These are phyloP conservation scores for Aspergillus ostianus DNA, from an alignment of 495 filamentous ascomycete genomes.

Conservation along the genomic window DNA sequence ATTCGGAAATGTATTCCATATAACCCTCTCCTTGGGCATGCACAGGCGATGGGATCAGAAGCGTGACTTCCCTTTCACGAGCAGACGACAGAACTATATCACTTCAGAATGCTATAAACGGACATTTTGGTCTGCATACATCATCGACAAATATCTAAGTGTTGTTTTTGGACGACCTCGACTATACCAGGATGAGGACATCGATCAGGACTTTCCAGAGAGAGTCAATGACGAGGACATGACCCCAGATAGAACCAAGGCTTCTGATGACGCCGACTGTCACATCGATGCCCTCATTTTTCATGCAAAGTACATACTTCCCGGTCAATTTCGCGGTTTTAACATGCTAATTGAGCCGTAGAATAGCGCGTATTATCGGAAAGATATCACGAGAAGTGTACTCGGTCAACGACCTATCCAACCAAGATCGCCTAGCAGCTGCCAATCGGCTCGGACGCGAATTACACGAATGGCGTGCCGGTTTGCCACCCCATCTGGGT, in stretches of 20 bases:
- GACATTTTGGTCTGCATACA: constrained; percentile 54
- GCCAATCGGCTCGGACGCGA: constrained; percentile 14
- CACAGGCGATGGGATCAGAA: constrained; percentile 16
- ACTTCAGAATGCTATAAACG: constrained; percentile 36
- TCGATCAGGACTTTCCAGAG: constrained; percentile 50
- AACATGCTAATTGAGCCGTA: neutral
- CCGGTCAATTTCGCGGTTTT: neutral
- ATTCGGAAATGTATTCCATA: constrained; percentile 21
- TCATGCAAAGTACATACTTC: constrained; percentile 22
- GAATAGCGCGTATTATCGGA: constrained; percentile 20
- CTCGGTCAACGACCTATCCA: constrained; percentile 5
- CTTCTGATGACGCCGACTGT: constrained; percentile 13
- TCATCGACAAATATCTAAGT: constrained; percentile 45
- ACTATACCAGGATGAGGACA: constrained; percentile 46
- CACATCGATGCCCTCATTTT: constrained; percentile 22
- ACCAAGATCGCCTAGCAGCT: constrained; percentile 13
- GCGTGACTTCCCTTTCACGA: constrained; percentile 8
- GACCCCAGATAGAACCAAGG: constrained; percentile 11
- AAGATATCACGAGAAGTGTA: constrained; percentile 26
- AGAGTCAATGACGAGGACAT: constrained; percentile 26
- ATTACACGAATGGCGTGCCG: constrained; percentile 21
- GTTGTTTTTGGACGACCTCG: constrained; percentile 26
- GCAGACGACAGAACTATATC: constrained; percentile 19
- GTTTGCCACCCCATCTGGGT: constrained; percentile 21
- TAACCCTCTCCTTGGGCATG: constrained; percentile 21